These are phyloP conservation scores for Paraphaeosphaeria minitans DNA, from an alignment of 2,329 filamentous ascomycete genomes.

Conservation along the genomic window DNA sequence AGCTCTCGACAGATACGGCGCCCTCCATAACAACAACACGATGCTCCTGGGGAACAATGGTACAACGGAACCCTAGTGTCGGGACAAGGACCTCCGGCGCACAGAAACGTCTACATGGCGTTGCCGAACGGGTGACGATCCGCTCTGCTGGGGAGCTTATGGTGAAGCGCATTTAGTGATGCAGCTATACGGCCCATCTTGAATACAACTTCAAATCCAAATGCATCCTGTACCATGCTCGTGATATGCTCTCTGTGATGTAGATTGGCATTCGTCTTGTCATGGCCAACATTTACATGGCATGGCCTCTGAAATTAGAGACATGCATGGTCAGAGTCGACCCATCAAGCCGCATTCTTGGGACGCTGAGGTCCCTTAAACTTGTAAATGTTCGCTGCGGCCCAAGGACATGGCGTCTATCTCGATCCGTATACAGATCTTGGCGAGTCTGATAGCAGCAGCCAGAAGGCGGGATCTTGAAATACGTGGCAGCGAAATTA, in stretches of 20 bases:
- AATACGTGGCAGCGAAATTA: background rate
- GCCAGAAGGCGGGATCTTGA: background rate
- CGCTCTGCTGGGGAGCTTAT: too few species aligned
- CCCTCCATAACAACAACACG: too few species aligned
- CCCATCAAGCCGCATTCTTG: background rate
- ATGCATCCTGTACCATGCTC: background rate
- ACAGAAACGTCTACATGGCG: too few species aligned
- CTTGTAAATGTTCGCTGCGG: background rate
- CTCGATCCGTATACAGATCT: background rate
- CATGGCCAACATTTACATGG: background rate
- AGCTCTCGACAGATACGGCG: too few species aligned
- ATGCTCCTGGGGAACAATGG: too few species aligned
- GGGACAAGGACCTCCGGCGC: too few species aligned
- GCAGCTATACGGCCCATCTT: background rate
- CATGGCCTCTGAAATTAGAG: background rate
- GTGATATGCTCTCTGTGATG: background rate
- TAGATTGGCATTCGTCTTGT: background rate
- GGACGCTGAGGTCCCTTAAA: background rate
- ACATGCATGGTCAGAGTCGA: background rate
- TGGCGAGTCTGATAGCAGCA: background rate
- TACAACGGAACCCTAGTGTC: too few species aligned
- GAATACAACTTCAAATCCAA: background rate
- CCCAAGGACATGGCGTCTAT: background rate
- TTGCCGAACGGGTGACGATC: too few species aligned
- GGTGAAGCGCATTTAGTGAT: too few species aligned